Conservation (phyloP, 2,329 filamentous ascomycete genomes). For the Emericellopsis cladophorae region DNA sequence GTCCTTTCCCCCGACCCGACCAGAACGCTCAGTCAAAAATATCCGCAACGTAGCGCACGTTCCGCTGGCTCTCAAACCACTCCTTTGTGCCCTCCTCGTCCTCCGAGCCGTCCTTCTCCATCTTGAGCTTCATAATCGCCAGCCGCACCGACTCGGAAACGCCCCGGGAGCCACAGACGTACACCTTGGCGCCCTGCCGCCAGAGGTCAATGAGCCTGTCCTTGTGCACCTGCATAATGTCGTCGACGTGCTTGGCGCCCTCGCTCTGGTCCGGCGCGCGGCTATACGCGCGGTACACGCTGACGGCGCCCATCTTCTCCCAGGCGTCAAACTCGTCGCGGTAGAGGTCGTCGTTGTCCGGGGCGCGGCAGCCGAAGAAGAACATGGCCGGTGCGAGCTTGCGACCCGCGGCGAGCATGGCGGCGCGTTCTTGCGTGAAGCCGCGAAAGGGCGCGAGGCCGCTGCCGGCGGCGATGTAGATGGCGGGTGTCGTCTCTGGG, state of each 20-base stretch:
- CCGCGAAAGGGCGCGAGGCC: constrained; percentile 47
- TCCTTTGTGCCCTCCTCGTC: constrained; percentile 22
- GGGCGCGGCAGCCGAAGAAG: constrained; percentile 33
- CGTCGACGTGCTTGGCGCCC: constrained; percentile 27
- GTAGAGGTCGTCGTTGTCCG: constrained; percentile 31
- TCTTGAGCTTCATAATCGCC: constrained; percentile 7
- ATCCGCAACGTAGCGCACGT: constrained; percentile 41
- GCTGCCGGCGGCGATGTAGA: constrained; percentile 33
- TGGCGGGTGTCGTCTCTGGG: constrained; percentile 26
- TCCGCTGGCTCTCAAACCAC: constrained; percentile 33
- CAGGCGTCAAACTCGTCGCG: constrained; percentile 28
- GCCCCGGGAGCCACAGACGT: constrained; percentile 44
- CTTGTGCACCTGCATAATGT: constrained; percentile 16
- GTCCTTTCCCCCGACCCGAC: too few relatives aligned
- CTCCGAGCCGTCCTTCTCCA: constrained; percentile 14
- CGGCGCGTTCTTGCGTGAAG: constrained; percentile 44
- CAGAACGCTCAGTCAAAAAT: constrained; percentile 36
- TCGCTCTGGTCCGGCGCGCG: constrained; percentile 19
- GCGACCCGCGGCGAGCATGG: constrained; percentile 25
- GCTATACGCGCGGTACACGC: constrained; percentile 40
- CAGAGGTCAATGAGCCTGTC: constrained; percentile 18
- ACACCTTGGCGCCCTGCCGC: constrained; percentile 33
- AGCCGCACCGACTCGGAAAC: constrained; percentile 28
- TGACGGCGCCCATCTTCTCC: constrained; percentile 33
- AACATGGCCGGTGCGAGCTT: constrained; percentile 40